Percentiles rank a stretch among this genome's conserved stretches.
phyloP scores from a whole-genome alignment of 805 yeast species.

The Saccharomycopsis microspora region DNA sequence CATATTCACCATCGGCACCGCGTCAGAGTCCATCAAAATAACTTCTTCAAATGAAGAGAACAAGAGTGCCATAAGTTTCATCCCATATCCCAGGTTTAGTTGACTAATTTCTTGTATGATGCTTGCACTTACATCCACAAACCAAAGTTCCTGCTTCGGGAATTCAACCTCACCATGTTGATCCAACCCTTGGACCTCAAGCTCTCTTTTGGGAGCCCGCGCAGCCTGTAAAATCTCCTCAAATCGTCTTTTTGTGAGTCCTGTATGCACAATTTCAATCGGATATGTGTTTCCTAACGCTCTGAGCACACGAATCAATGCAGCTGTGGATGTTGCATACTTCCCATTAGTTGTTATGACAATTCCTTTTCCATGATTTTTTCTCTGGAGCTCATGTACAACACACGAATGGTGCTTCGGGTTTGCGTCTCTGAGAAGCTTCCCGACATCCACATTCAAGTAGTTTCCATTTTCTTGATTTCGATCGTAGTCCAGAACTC shows the following conservation, averaged over 20 bases:
- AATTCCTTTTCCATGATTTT: conserved; percentile 26
- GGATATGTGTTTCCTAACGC: conserved; percentile 25
- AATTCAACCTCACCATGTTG: conserved; percentile 6
- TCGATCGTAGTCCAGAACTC: not conserved
- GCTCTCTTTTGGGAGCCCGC: not conserved
- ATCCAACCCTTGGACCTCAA: not conserved
- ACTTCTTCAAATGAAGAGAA: conserved; percentile 38
- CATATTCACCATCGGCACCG: conserved; percentile 32
- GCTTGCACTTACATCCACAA: conserved; percentile 19
- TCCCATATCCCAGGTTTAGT: conserved; percentile 25
- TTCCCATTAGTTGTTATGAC: conserved; percentile 25
- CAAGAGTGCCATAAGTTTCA: conserved; percentile 33
- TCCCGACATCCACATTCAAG: conserved; percentile 16
- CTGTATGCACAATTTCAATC: conserved; percentile 28
- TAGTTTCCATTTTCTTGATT: conserved; percentile 13
- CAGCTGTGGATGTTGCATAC: conserved; percentile 20
- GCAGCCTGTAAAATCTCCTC: conserved; percentile 5
- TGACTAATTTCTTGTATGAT: conserved; percentile 11
- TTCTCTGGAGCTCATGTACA: not conserved
- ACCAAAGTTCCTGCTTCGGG: conserved; percentile 22
- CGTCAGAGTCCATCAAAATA: conserved; percentile 40
- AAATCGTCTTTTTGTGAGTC: conserved; percentile 7
- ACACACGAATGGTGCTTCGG: conserved; percentile 1
- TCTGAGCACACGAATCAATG: conserved; percentile 30
- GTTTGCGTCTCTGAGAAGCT: not conserved